Base-by-base conservation (phyloP, 2,329 filamentous ascomycete species). In the Alternaria hordeiaustralica region DNA sequence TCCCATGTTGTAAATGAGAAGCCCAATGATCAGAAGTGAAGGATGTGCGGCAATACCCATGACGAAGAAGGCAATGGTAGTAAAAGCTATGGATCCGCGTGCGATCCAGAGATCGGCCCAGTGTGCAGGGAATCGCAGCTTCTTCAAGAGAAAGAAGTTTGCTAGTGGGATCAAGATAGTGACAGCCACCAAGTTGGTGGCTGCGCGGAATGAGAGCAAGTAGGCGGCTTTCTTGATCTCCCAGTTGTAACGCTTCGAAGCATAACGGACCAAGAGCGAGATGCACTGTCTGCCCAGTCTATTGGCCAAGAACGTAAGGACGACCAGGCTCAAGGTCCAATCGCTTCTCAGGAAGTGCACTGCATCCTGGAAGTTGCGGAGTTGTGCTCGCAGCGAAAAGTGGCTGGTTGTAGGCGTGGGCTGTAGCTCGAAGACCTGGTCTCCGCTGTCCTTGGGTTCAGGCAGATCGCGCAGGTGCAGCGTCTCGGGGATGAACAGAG, bases 241-340 rank as follows among this genome's bases (percentile, higher is more conserved):
- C 82, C 84, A 86, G 23, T 72, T 69, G 59, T 85, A 86, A 23
- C 84, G 78, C n/a, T 82, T 83, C 1, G 84, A 86, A 18, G 85
- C 82, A 68, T 86, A 86, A 61, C 84, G 83, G n/a, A 85, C 78
- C 13, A 86, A 70, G 57, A 86, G 79, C 65, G 79, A 82, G 15
- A 83, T 75, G 10, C 82, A 81, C 51, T 84, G 83, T 25, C 83
- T 79, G 54, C 82, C 83, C 7, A 86, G 74, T n/a, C 82, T 79
- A 66, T 82, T 84, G 13, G 84, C 81, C 21, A 86, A 68, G 61
- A 85, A 85, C 0, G 82, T 80, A 11, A 82, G 79, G 9, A 80
- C 68, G 4, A 79, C 73, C 46, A 85, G 71, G 4, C 83, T 78
- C 25, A 85, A 73, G 1, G 81, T 75, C 18, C 82, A 74, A 46